Conservation (phyloP, 768 basidiomycete species). For the Russula brevipes region DNA sequence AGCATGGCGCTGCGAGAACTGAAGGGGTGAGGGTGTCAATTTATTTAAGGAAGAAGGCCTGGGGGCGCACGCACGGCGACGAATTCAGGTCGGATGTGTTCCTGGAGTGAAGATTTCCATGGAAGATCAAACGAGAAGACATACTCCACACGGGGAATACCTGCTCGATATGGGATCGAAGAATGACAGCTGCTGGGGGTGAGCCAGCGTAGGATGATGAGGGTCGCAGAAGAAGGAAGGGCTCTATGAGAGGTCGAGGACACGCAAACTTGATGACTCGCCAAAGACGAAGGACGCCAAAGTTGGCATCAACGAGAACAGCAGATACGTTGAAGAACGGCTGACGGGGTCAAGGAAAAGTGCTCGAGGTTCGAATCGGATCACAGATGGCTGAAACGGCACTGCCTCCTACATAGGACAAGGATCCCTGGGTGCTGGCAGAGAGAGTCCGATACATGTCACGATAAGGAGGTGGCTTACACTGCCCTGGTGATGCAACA, state of each 20-base stretch:
- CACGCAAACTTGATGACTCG: too few relatives aligned
- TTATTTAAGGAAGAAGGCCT: neutral
- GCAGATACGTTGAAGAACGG: too few relatives aligned
- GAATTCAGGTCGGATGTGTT: too few relatives aligned
- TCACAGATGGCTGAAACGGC: too few relatives aligned
- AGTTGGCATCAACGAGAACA: too few relatives aligned
- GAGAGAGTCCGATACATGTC: neutral
- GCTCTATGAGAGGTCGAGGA: neutral
- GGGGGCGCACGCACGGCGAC: neutral
- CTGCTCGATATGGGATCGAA: neutral
- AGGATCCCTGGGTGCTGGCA: too few relatives aligned
- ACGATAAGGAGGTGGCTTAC: neutral
- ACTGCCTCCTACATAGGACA: too few relatives aligned
- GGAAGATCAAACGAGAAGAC: neutral
- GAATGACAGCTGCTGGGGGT: neutral
- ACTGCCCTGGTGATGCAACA: conserved; percentile 10
- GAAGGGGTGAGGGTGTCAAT: too few relatives aligned
- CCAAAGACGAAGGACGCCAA: neutral
- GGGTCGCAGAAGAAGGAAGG: neutral
- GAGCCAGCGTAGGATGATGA: too few relatives aligned
- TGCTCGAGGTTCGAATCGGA: too few relatives aligned
- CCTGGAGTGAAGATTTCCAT: neutral
- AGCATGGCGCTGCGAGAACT: neutral
- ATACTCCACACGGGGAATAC: neutral
- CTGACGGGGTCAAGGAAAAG: too few relatives aligned